These are phyloP conservation scores for Alternaria rosae DNA, from an alignment of 2,329 filamentous ascomycete species.

Conservation along the genomic window DNA sequence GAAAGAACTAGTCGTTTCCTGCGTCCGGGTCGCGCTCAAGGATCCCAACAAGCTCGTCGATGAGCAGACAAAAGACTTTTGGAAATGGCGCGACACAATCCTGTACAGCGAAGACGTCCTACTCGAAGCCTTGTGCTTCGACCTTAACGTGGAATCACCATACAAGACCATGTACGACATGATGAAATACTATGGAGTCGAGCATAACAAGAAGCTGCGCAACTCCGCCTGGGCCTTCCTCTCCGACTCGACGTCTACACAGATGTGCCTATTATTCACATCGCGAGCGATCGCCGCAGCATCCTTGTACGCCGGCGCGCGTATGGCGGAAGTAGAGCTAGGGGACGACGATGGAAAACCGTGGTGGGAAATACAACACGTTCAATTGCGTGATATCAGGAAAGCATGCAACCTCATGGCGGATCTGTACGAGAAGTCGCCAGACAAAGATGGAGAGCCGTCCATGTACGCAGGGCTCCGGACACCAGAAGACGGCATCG, in stretches of 20 bases:
- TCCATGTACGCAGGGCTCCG: conserved; percentile 57
- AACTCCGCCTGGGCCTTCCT: conserved; percentile 93
- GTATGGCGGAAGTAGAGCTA: conserved; percentile 75
- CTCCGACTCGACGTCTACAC: conserved; percentile 87
- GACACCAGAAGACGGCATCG: conserved; percentile 48
- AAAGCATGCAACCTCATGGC: conserved; percentile 79
- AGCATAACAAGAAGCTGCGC: conserved; percentile 81
- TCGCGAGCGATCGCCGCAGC: conserved; percentile 83
- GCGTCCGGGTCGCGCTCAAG: conserved; percentile 94
- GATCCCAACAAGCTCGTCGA: conserved; percentile 89
- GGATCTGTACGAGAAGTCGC: conserved; percentile 56
- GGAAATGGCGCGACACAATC: conserved; percentile 96
- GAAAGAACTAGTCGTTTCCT: conserved; percentile 90
- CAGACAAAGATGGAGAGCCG: conserved; percentile 50
- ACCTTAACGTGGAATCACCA: conserved; percentile 87
- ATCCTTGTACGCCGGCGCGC: conserved; percentile 85
- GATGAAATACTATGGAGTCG: conserved; percentile 73
- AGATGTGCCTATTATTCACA: conserved; percentile 81
- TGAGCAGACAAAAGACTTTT: conserved; percentile 97
- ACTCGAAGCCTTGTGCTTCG: conserved; percentile 91
- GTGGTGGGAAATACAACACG: conserved; percentile 86
- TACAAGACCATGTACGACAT: conserved; percentile 85
- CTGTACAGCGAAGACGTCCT: conserved; percentile 91
- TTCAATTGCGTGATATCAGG: conserved; percentile 73
- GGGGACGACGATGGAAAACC: conserved; percentile 74